These are phyloP conservation scores for Saccharum spontaneum DNA, from an alignment of 176 grass and related monocot genomes.

Conservation along the genomic window DNA sequence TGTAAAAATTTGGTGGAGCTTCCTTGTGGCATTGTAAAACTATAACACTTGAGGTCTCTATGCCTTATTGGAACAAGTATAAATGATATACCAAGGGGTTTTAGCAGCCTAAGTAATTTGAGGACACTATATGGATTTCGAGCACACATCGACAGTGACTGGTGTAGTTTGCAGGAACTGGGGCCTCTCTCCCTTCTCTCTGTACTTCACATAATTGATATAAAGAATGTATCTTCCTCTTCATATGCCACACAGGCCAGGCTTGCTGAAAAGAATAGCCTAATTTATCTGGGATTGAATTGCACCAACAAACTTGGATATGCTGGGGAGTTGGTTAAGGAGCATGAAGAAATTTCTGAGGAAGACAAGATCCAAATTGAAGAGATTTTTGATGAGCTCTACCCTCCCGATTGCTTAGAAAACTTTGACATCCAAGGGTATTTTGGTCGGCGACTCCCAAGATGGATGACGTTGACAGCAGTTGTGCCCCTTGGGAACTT, in stretches of 20 bases:
- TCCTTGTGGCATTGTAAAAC: neutral
- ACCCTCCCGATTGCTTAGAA: conserved; percentile 1
- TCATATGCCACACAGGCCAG: neutral
- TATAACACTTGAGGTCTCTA: conserved; percentile 15
- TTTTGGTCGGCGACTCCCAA: neutral
- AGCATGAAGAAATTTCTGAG: neutral
- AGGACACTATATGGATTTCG: conserved; percentile 10
- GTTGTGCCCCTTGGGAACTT: neutral
- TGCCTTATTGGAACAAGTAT: neutral
- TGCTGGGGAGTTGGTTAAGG: neutral
- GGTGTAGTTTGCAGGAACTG: conserved; percentile 16
- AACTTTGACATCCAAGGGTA: neutral
- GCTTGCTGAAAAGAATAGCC: neutral
- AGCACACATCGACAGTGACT: neutral
- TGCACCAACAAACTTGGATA: neutral
- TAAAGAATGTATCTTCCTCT: conserved; percentile 3
- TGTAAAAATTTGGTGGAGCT: neutral
- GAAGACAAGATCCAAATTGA: neutral
- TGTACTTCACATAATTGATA: no score
- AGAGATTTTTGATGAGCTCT: conserved; percentile 11
- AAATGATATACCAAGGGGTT: neutral
- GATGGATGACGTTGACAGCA: neutral
- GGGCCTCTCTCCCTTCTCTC: neutral
- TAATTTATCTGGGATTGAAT: neutral
- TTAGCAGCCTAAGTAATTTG: neutral